Base-by-base conservation (phyloP, 2,329 filamentous ascomycete genomes). In the Fusarium ambrosium region DNA sequence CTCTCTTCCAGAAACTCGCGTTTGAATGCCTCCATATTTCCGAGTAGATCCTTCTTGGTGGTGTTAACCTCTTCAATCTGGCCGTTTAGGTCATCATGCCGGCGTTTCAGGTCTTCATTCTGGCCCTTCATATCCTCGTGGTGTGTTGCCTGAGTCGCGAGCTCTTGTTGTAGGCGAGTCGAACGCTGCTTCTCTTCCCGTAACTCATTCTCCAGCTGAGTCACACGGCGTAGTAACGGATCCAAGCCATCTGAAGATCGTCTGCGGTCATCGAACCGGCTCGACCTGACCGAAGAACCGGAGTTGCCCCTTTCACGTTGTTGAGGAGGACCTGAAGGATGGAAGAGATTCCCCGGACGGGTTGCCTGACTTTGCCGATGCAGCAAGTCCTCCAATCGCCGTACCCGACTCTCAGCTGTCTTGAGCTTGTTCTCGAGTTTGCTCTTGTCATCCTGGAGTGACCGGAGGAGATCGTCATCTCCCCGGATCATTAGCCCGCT, bases 1-100 rank as follows among this genome's bases (percentile, higher is more conserved):
- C 97, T 91, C 82, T 98, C 96, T 60, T 92, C 91, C 39, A 93
- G 88, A 76, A 98, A 98, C 79, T 98, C 97, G 29, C 91, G 91
- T 82, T 98, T 95, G 74, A 97, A 90, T 14, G 95, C 93, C 80
- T 98, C 95, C 85, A 99, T 94, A 79, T 99, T 99, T 74, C 94
- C 93, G 84, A 99, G 91, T 11, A 99, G 90, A 82, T 98, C 97
- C 77, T 94, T 93, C 82, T 99, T 99, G 1, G 94, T 98, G 4
- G 94, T 95, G 77, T 97, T 94, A 7, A 91, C 94, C 82, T 98
- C 96, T 73, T 97, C 91, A 71, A 98, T 89, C 78, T 92, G 92
- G 79, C 86, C 89, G 84, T 89, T 92, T 80, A 89, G 90, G 77
- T 90, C 88, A 37, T 74, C 72, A 64, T 74, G 69, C 77, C 92